phyloP scores from a whole-genome alignment of 2,329 filamentous ascomycete species.

The Penicillium sp. region DNA sequence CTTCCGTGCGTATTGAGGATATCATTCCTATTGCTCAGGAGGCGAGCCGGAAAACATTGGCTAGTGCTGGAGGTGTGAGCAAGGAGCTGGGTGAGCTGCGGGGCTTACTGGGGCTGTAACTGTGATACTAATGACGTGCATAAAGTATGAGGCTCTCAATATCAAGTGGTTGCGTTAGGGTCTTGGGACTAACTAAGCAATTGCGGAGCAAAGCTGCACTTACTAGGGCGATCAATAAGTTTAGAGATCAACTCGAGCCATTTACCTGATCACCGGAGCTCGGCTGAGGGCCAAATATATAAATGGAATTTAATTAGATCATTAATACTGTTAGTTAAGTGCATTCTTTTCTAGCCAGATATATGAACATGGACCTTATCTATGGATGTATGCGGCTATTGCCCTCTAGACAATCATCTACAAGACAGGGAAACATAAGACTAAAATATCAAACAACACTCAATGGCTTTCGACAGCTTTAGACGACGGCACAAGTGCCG shows the following conservation, averaged over 20 bases:
- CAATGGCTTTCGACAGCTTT: not conserved
- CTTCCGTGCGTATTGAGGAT: constrained; percentile 49
- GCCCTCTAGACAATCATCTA: not conserved
- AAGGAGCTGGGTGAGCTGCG: constrained; percentile 28
- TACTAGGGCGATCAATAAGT: not conserved
- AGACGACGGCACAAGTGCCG: constrained; percentile 47
- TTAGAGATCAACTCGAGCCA: not conserved
- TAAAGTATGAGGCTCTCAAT: not conserved
- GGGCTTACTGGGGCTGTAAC: constrained; percentile 3
- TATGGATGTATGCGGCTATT: not conserved
- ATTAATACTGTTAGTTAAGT: not conserved
- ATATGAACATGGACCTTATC: no score
- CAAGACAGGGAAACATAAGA: not conserved
- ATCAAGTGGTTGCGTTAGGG: not conserved
- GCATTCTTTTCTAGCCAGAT: no score
- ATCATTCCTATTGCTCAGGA: constrained; percentile 77
- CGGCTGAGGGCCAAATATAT: not conserved
- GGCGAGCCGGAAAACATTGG: constrained; percentile 75
- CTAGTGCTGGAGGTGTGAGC: constrained; percentile 68
- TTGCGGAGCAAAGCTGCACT: not conserved
- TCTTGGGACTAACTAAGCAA: not conserved
- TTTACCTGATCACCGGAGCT: not conserved
- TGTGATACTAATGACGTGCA: not conserved
- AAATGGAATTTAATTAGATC: not conserved
- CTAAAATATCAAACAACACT: no score